phyloP scores from a whole-genome alignment of 768 basidiomycete genomes.

The Tulasnella sp. region DNA sequence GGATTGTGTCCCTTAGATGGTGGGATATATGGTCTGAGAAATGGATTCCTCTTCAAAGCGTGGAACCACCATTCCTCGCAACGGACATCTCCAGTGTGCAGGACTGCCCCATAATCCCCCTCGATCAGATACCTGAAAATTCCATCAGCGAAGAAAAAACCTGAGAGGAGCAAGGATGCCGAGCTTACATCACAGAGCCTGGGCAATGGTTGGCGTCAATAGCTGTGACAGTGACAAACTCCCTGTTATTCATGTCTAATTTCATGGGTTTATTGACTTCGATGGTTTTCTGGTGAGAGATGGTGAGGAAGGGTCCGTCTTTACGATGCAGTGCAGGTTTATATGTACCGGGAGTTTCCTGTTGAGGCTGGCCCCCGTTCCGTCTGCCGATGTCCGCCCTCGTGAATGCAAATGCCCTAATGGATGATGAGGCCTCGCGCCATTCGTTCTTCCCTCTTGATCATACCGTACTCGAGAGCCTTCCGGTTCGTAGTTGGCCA shows the following conservation, averaged over 20 bases:
- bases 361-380: constrained; percentile 38
- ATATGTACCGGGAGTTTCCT: constrained; percentile 53
- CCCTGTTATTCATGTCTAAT: constrained; percentile 44
- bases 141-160: background rate
- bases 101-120: constrained; percentile 51
- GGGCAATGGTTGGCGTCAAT: constrained; percentile 94
- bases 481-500: constrained; percentile 64
- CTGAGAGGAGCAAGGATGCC: constrained; percentile 12
- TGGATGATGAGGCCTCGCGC: constrained; percentile 40
- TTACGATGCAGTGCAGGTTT: too few species aligned
- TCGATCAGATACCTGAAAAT: constrained; percentile 68
- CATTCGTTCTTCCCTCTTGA: constrained; percentile 39
- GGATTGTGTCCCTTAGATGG: constrained; percentile 18
- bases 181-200: constrained; percentile 75
- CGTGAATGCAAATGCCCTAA: constrained; percentile 49
- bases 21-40: constrained; percentile 58
- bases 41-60: constrained; percentile 53
- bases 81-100: constrained; percentile 91
- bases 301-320: background rate
- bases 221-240: constrained; percentile 60
- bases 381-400: constrained; percentile 37
- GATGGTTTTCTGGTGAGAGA: constrained; percentile 37
- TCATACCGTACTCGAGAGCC: constrained; percentile 50
- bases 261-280: constrained; percentile 53
- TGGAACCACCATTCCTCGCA: constrained; percentile 76